Evolutionary conservation across 768 basidiomycete genomes (phyloP).

Genomic region (Lentinula lateritia): DNA sequence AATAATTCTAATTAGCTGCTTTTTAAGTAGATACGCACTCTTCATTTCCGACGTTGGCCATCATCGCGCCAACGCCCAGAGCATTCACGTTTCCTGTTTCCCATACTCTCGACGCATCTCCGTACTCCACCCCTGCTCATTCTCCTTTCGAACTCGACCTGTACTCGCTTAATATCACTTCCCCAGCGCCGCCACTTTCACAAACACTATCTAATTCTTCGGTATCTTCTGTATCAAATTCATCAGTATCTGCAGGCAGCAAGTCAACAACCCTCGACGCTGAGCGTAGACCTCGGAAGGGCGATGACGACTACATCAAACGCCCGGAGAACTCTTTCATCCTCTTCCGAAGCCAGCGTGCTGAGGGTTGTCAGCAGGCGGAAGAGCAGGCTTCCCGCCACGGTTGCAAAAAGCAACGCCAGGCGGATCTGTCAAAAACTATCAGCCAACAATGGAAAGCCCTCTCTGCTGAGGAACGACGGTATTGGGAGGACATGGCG

Average conservation of each 20-base stretch:
- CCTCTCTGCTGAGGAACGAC: conserved; percentile 56
- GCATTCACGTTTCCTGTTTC: conserved; percentile 61
- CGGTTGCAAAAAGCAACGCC: conserved; percentile 64
- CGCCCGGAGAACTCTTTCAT: conserved; percentile 84
- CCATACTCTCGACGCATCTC: conserved; percentile 59
- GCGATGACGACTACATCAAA: conserved; percentile 80
- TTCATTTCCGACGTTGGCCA: conserved; percentile 18
- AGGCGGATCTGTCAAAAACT: conserved; percentile 75
- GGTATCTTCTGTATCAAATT: conserved; percentile 29
- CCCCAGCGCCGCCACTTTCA: conserved; percentile 27
- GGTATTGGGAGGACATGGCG: conserved; percentile 71
- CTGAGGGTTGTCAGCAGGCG: conserved; percentile 57
- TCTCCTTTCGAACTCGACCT: conserved; percentile 74
- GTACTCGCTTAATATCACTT: conserved; percentile 34
- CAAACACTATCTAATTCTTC: conserved; percentile 35
- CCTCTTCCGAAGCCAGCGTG: conserved; percentile 74
- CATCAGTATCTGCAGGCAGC: conserved; percentile 37
- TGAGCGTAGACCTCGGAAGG: conserved; percentile 59
- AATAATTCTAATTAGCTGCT: background rate
- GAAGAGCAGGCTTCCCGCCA: background rate
- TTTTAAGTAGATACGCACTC: background rate
- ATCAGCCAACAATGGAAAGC: conserved; percentile 79
- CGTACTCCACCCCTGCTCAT: conserved; percentile 54
- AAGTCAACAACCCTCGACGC: conserved; percentile 42
- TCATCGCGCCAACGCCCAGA: conserved; percentile 67